Base-by-base conservation (phyloP, 2,329 filamentous ascomycete genomes). In the Fusarium dlaminii region DNA sequence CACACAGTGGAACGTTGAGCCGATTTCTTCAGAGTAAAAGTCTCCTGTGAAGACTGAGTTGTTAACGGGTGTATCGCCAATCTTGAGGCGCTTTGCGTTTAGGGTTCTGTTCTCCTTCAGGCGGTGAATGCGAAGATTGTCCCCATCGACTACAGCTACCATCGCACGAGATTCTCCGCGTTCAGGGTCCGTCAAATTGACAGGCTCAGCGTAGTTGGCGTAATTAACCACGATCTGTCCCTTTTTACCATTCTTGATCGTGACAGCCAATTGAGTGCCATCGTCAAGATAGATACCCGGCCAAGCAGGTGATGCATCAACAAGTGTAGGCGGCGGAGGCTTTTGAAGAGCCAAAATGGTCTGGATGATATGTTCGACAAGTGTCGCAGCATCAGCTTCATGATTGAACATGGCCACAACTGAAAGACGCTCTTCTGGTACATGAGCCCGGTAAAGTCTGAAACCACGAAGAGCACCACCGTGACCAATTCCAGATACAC, bases 321-420 rank as follows among this genome's bases (percentile, higher is more conserved):
- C 51, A 9, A 62, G 24, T 3, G 70, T 39, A 15, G 70, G 66
- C 1, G 70, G 39, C 1, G 34, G 40, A 12, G 70, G 70, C n/a
- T 66, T 70, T 4, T 66, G 58, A 15, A 73, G 55, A 52, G 57
- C 27, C n/a, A 73, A 2, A 20, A 54, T 51, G n/a, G 36, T 60
- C 24, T 52, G 62, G 20, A 73, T 56, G 5, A 73, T 59, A 3
- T 58, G 37, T 17, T 73, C 70, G 2, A 67, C 52, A 5, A 70
- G n/a, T 18, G 65, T 37, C 12, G 54, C 59, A 13, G 70, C 70
- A 24, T 70, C 70, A 10, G 70, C 66, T 30, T 73, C 70, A 9
- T 73, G 70, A 4, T 73, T 73, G 37, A 73, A 65, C 70, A 73
- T 66, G 1, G 68, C 70, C 20, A 73, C 70, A 1, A 73, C 55